phyloP scores from a whole-genome alignment of 108 stramenopile species.

The Discostella pseudostelligera region DNA sequence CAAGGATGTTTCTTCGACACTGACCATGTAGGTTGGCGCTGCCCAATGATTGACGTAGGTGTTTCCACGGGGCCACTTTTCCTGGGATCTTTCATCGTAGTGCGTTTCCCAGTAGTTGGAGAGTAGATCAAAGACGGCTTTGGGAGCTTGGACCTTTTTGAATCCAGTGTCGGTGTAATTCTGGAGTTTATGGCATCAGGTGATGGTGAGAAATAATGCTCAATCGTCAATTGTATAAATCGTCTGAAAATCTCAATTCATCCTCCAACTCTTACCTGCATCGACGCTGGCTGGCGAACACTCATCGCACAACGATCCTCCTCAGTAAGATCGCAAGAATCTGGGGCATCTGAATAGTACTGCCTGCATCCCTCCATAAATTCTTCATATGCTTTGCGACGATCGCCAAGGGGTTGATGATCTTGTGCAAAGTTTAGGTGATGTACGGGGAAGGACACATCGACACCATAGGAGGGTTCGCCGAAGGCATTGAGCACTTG shows the following conservation, averaged over 20 bases:
- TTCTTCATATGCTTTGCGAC: constrained; percentile 63
- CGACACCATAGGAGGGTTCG: constrained; percentile 62
- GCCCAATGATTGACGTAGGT: constrained; percentile 79
- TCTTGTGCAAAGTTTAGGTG: constrained; percentile 22
- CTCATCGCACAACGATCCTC: constrained; percentile 72
- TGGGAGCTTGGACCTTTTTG: constrained; percentile 69
- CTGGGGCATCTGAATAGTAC: constrained; percentile 40
- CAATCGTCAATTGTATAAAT: no score
- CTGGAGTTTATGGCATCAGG: constrained; percentile 11
- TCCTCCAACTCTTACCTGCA: constrained; percentile 51
- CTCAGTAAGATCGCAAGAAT: constrained; percentile 63
- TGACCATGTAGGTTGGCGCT: constrained; percentile 75
- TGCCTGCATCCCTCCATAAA: constrained; percentile 78
- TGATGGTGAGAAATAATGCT: not conserved
- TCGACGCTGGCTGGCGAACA: constrained; percentile 69
- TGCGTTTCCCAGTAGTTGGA: constrained; percentile 63
- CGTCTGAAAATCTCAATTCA: no score
- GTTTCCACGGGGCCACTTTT: constrained; percentile 73
- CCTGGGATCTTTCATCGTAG: constrained; percentile 50
- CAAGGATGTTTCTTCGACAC: constrained; percentile 64
- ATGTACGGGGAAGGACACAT: constrained; percentile 84
- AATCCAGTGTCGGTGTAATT: constrained; percentile 82
- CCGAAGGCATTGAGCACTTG: constrained; percentile 42
- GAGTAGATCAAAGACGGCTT: constrained; percentile 58
- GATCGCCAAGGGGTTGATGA: constrained; percentile 49